Evolutionary conservation across 768 basidiomycete species (phyloP).

Genomic region (Amyloporia xantha): DNA sequence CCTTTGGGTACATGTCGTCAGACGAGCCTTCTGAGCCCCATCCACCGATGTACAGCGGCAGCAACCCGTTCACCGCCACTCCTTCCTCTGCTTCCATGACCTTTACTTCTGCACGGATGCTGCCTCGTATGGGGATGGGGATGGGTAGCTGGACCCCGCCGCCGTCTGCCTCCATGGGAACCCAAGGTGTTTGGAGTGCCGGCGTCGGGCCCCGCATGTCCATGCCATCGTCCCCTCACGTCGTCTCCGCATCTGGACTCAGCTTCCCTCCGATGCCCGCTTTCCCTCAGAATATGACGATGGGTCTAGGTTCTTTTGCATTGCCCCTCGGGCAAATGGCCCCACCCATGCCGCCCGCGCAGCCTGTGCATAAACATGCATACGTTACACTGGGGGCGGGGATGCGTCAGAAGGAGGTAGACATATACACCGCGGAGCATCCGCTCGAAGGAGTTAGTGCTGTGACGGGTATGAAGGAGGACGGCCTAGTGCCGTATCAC

Average conservation of each 20-base stretch:
- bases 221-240: not conserved
- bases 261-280: not conserved
- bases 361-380: conserved; percentile 61
- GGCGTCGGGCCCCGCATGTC: not conserved
- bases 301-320: conserved; percentile 10
- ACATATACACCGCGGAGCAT: conserved; percentile 63
- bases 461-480: conserved; percentile 40
- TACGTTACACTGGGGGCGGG: conserved; percentile 88
- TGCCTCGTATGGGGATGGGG: not conserved
- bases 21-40: conserved; percentile 1
- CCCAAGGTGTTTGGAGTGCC: not conserved
- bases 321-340: conserved; percentile 23
- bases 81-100: not conserved
- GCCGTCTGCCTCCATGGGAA: conserved; percentile 1
- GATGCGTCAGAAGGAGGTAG: conserved; percentile 78
- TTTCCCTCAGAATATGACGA: not conserved
- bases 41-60: conserved; percentile 3
- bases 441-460: conserved; percentile 45
- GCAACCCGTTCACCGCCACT: conserved; percentile 22
- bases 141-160: not conserved
- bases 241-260: not conserved
- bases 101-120: not conserved
- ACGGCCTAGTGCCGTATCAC: conserved; percentile 66
- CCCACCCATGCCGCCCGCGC: conserved; percentile 33
- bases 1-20: conserved; percentile 49